Evolutionary conservation across 73 alveolate species (phyloP).

Genomic region (Paramecium tetraurelia): DNA sequence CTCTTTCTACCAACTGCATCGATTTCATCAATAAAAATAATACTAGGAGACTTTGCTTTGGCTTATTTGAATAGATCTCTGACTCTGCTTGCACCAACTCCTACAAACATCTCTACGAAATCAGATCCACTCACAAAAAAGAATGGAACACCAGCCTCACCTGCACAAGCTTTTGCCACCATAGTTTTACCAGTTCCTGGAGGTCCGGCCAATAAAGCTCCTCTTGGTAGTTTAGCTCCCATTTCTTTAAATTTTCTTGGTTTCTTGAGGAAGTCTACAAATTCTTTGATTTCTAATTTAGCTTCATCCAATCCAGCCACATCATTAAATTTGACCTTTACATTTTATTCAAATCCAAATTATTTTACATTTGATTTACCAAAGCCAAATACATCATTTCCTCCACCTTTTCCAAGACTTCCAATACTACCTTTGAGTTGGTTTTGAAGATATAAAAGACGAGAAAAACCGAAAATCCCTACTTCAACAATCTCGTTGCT

Average conservation of each 20-base stretch:
- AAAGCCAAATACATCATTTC: slow-evolving; percentile 55
- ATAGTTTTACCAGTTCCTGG: slow-evolving; percentile 97
- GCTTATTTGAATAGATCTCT: slow-evolving; percentile 92
- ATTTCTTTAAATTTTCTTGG: slow-evolving; percentile 82
- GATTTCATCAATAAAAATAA: slow-evolving; percentile 92
- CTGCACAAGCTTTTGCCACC: slow-evolving; percentile 85
- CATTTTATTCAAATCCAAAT: slow-evolving; percentile 74
- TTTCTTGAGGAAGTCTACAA: slow-evolving; percentile 84
- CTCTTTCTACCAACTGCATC: slow-evolving; percentile 91
- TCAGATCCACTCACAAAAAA: slow-evolving; percentile 98
- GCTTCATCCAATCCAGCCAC: slow-evolving; percentile 91
- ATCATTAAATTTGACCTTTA: slow-evolving; percentile 78
- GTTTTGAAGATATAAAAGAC: slow-evolving; percentile 21
- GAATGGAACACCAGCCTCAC: slow-evolving; percentile 98
- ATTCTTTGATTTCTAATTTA: slow-evolving; percentile 82
- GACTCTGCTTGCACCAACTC: slow-evolving; percentile 94
- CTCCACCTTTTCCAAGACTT: slow-evolving; percentile 47
- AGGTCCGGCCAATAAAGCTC: slow-evolving; percentile 95
- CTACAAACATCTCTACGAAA: slow-evolving; percentile 97
- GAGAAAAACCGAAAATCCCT: slow-evolving; percentile 1
- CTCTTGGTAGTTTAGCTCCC: slow-evolving; percentile 97
- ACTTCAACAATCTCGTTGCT: neutral
- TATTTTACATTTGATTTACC: slow-evolving; percentile 66
- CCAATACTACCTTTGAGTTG: slow-evolving; percentile 38
- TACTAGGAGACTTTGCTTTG: slow-evolving; percentile 76